Percentiles rank a stretch among this genome's conserved stretches.
phyloP scores from a whole-genome alignment of 352 stramenopile genomes.

The Peronospora farinosa region DNA sequence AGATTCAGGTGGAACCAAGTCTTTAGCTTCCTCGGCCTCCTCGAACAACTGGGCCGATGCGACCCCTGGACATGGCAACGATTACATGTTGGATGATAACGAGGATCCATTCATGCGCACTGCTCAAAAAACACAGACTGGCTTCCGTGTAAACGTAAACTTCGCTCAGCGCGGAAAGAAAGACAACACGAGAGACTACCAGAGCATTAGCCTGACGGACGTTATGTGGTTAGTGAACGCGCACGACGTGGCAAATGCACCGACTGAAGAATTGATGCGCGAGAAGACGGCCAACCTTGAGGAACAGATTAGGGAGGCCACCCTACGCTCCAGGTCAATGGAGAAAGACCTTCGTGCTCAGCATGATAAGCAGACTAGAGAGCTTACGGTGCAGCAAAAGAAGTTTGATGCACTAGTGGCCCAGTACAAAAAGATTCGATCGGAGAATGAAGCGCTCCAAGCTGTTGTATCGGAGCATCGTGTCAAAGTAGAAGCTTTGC shows the following conservation, averaged over 20 bases:
- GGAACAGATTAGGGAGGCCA: conserved; percentile 84
- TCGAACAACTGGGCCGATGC: conserved; percentile 54
- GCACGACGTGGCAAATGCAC: conserved; percentile 59
- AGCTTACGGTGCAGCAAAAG: conserved; percentile 65
- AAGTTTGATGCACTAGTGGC: conserved; percentile 73
- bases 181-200: conserved; percentile 86
- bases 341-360: conserved; percentile 68
- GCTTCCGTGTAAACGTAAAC: conserved; percentile 82
- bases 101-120: conserved; percentile 84
- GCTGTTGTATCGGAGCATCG: conserved; percentile 54
- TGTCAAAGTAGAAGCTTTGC: conserved; percentile 59
- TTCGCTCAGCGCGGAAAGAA: conserved; percentile 77
- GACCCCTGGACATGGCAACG: conserved; percentile 24
- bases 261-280: conserved; percentile 78
- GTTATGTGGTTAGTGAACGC: conserved; percentile 84
- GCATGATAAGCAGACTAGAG: conserved; percentile 70
- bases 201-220: conserved; percentile 76
- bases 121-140: conserved; percentile 78
- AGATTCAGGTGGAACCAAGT: conserved; percentile 37
- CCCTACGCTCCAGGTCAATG: conserved; percentile 51
- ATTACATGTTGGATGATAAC: conserved; percentile 49
- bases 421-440: conserved; percentile 77
- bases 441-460: conserved; percentile 78
- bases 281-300: conserved; percentile 86
- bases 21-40: conserved; percentile 31